phyloP scores from a whole-genome alignment of 257 asterid species.

The Salvia hispanica region DNA sequence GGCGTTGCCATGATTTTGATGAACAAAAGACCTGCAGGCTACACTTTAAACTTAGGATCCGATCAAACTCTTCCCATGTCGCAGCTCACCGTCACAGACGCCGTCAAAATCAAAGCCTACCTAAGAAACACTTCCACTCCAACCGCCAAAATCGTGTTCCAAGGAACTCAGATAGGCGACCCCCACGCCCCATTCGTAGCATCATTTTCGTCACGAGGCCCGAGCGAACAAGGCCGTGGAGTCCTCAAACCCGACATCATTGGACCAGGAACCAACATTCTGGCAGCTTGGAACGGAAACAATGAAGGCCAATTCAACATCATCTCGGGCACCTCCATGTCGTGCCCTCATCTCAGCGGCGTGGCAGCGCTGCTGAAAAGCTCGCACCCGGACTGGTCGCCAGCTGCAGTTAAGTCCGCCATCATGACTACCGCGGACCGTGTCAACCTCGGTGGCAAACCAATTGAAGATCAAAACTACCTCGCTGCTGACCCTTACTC shows the following conservation, averaged over 20 bases:
- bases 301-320: slow-evolving; percentile 27
- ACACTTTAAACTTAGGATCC: slow-evolving; percentile 14
- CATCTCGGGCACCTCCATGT: slow-evolving; percentile 40
- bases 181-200: slow-evolving; percentile 31
- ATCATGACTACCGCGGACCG: slow-evolving; percentile 44
- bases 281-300: slow-evolving; percentile 39
- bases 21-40: slow-evolving; percentile 18
- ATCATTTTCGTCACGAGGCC: slow-evolving; percentile 39
- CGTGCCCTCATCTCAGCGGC: slow-evolving; percentile 50
- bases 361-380: slow-evolving; percentile 41
- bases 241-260: slow-evolving; percentile 43
- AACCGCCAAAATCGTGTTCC: slow-evolving; percentile 24
- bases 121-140: slow-evolving; percentile 25
- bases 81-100: slow-evolving; percentile 28
- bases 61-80: slow-evolving; percentile 33
- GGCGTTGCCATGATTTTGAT: slow-evolving; percentile 42
- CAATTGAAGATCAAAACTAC: slow-evolving; percentile 19
- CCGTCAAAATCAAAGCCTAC: slow-evolving; percentile 32
- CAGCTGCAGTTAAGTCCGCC: slow-evolving; percentile 42
- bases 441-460: slow-evolving; percentile 5
- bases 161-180: slow-evolving; percentile 35
- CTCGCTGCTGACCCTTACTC: slow-evolving; percentile 32
- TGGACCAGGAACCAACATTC: slow-evolving; percentile 38
- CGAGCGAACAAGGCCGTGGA: slow-evolving; percentile 41
- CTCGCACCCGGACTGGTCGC: slow-evolving; percentile 41